Percentiles rank a stretch among this genome's conserved stretches.
These are phyloP conservation scores for Thelephora terrestris DNA, from an alignment of 1,284 basidiomycete genomes.

Conservation along the genomic window DNA sequence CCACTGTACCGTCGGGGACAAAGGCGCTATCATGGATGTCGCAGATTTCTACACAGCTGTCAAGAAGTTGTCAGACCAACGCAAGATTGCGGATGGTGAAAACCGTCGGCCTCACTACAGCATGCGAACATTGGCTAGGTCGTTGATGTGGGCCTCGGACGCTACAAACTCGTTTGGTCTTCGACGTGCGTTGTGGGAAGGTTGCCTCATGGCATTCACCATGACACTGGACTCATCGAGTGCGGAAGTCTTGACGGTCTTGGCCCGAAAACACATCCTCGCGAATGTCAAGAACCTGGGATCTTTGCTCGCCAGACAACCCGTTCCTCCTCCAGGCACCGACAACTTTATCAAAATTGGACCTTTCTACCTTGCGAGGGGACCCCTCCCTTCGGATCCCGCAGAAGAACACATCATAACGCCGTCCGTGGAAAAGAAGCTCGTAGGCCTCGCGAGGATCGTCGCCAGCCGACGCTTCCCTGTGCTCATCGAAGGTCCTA, in stretches of 20 bases:
- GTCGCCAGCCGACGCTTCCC: conserved; percentile 86
- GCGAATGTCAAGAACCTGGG: conserved; percentile 73
- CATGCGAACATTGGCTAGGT: conserved; percentile 91
- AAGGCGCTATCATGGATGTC: conserved; percentile 81
- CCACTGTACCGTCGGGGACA: conserved; percentile 75
- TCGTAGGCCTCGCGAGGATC: conserved; percentile 88
- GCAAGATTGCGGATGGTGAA: conserved; percentile 90
- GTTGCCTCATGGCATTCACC: conserved; percentile 95
- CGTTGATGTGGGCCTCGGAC: conserved; percentile 86
- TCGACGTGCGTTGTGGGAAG: conserved; percentile 89
- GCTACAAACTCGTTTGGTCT: conserved; percentile 73
- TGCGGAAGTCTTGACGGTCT: conserved; percentile 50
- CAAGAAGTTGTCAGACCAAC: conserved; percentile 68
- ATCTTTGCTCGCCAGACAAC: conserved; percentile 65
- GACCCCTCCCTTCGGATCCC: conserved; percentile 54
- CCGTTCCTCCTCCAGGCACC: conserved; percentile 41
- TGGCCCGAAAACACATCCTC: conserved; percentile 78
- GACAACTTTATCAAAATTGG: conserved; percentile 79
- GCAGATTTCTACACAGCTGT: conserved; percentile 87
- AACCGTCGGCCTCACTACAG: conserved; percentile 96
- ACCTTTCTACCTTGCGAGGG: conserved; percentile 84
- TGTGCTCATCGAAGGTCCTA: conserved; percentile 96
- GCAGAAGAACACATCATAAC: conserved; percentile 88
- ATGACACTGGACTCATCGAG: conserved; percentile 86
- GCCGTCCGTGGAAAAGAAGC: conserved; percentile 91